Evolutionary conservation across 2,329 filamentous ascomycete genomes (phyloP).

Genomic region (Dichotomopilus funicola): DNA sequence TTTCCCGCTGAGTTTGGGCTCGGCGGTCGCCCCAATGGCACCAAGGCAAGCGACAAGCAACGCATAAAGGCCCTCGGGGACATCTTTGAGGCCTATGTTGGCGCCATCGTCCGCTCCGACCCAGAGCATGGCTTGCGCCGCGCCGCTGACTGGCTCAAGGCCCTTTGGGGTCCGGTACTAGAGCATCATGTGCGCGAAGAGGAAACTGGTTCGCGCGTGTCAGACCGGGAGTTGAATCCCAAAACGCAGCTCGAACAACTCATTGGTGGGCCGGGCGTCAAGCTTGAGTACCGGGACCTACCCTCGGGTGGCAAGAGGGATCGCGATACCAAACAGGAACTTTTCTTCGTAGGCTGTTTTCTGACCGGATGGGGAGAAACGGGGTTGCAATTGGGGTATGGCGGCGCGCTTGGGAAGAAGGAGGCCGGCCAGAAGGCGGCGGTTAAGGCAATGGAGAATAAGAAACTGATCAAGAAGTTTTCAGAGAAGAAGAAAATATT

Average conservation of each 20-base stretch:
- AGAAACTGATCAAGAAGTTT: conserved; percentile 52
- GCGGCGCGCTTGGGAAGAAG: conserved; percentile 59
- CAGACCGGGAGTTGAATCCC: conserved; percentile 23
- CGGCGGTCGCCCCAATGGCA: conserved; percentile 32
- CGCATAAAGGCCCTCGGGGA: conserved; percentile 73
- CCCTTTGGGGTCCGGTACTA: conserved; percentile 65
- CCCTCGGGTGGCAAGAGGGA: conserved; percentile 47
- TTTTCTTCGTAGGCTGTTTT: conserved; percentile 59
- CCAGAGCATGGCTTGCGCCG: conserved; percentile 53
- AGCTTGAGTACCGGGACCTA: conserved; percentile 55
- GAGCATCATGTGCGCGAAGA: conserved; percentile 45
- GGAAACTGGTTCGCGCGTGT: conserved; percentile 27
- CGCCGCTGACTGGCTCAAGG: conserved; percentile 64
- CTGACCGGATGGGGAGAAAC: conserved; percentile 64
- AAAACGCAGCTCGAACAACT: conserved; percentile 48
- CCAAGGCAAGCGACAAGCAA: conserved; percentile 41
- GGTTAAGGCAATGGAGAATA: conserved; percentile 55
- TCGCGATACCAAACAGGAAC: conserved; percentile 44
- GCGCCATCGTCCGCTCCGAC: conserved; percentile 66
- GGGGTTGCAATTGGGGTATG: conserved; percentile 54
- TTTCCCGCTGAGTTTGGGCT: conserved; percentile 44
- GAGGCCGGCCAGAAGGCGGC: conserved; percentile 66
- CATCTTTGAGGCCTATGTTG: conserved; percentile 86
- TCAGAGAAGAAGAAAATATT: conserved; percentile 42
- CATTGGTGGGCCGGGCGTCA: conserved; percentile 52